Evolutionary conservation across 371 early-diverging fungal genomes (phyloP), one percentile per base, ranked within the genome.

Genomic region (Zopfochytrium polystomum): DNA sequence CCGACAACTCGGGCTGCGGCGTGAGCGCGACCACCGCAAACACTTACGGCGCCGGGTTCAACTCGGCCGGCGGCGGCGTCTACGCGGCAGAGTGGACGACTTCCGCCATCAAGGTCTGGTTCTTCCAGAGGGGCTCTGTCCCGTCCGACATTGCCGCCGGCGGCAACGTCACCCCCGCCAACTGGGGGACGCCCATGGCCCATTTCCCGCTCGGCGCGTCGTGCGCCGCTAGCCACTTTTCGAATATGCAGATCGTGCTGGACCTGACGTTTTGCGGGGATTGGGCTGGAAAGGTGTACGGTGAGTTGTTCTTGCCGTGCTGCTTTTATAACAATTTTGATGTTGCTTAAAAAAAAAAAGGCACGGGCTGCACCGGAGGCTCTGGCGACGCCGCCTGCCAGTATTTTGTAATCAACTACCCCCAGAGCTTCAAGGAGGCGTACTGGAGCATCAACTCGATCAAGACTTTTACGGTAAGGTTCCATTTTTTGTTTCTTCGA

Each of bases 21-120:
- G 61, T 55, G 6, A 6, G 5, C 13, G 43, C 54, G 31, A 13
- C 53, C 0, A 27, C 53, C 31, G 11, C 66, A 0, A 52, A 33
- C 2, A 49, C 68, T 3, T 76, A 68, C 64, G 76, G 78, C 9
- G 27, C 50, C 1, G 59, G 57, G 0, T 71, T 78, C 43, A 78
- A 78, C 56, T 52, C 34, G 0, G 57, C 35, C 45, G 55, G 62
- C 30, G 78, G 78, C 33, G 78, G 78, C 26, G 71, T 78, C 0
- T 78, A 66, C 50, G 78, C 69, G 15, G 73, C 61, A 3, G 45
- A 55, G 27, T 72, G 69, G 78, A 45, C 45, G 11, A 27, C 27
- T 5, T 45, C 22, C 2, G 74, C 62, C 48, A 65, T 76, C 54
- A 66, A 63, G 46, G 52, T 76, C 31, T 76, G 72, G 71, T 64